phyloP scores from a whole-genome alignment of 2,329 filamentous ascomycete genomes.

The Aspergillus sp. region DNA sequence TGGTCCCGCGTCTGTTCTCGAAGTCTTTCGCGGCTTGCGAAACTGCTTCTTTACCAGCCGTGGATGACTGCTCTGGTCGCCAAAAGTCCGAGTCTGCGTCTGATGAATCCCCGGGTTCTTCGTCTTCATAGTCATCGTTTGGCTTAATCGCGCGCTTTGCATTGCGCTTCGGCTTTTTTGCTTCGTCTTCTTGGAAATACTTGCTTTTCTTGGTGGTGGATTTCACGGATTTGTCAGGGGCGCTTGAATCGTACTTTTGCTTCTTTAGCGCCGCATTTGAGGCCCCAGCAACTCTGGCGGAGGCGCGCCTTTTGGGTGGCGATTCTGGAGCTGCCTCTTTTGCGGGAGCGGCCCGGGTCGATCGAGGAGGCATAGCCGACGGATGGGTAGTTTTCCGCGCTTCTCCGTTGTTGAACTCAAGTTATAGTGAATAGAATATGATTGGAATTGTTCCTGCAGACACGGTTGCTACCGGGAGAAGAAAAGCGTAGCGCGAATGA shows the following conservation, averaged over 20 bases:
- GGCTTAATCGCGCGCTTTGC: constrained; percentile 27
- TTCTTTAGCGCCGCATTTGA: constrained; percentile 31
- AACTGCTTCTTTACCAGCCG: not conserved
- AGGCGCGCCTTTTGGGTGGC: constrained; percentile 36
- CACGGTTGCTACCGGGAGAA: constrained; percentile 10
- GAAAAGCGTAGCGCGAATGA: not conserved
- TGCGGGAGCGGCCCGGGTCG: constrained; percentile 37
- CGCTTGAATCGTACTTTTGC: constrained; percentile 27
- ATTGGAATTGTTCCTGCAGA: not conserved
- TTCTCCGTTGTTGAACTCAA: not conserved
- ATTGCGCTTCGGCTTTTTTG: constrained; percentile 32
- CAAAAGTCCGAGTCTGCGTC: constrained; percentile 3
- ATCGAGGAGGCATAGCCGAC: constrained; percentile 37
- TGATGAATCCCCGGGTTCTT: constrained; percentile 6
- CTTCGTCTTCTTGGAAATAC: constrained; percentile 48
- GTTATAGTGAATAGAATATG: not conserved
- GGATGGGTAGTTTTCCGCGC: not conserved
- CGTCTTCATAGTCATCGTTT: constrained; percentile 13
- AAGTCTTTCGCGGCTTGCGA: not conserved
- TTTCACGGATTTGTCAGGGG: constrained; percentile 22
- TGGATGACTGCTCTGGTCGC: not conserved
- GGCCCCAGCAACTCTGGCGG: constrained; percentile 29
- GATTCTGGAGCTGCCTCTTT: constrained; percentile 27
- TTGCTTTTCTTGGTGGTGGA: constrained; percentile 51
- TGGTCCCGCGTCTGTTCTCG: not conserved